Evolutionary conservation across 2,329 filamentous ascomycete genomes (phyloP).

Genomic region (Emericellopsis cladophorae): DNA sequence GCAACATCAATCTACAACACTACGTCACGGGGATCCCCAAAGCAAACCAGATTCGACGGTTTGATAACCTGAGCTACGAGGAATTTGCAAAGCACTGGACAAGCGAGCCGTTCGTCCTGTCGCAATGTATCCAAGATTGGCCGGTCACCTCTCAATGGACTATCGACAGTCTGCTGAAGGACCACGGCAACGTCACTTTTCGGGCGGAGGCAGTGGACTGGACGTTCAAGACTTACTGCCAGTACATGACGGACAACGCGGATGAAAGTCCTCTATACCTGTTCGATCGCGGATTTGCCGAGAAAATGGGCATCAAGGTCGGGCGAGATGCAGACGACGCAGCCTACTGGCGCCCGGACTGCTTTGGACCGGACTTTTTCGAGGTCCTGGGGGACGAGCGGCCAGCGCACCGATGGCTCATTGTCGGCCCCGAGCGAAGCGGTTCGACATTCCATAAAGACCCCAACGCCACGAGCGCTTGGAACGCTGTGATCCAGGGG

Average conservation of each 20-base stretch:
- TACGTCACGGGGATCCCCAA: constrained; percentile 61
- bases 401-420: constrained; percentile 85
- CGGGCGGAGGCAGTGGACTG: constrained; percentile 91
- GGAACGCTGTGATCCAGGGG: constrained; percentile 86
- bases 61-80: constrained; percentile 54
- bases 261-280: constrained; percentile 90
- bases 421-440: constrained; percentile 74
- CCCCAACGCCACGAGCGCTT: constrained; percentile 63
- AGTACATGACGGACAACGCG: constrained; percentile 66
- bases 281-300: constrained; percentile 76
- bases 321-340: constrained; percentile 31
- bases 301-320: constrained; percentile 68
- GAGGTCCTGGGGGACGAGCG: constrained; percentile 63
- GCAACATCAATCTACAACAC: constrained; percentile 54
- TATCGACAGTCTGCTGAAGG: constrained; percentile 49
- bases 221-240: constrained; percentile 66
- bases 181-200: constrained; percentile 58
- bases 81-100: constrained; percentile 71
- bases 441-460: constrained; percentile 93
- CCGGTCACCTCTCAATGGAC: constrained; percentile 66
- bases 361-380: constrained; percentile 82
- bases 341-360: constrained; percentile 68
- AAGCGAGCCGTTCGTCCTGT: constrained; percentile 75
- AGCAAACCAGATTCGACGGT: constrained; percentile 58
- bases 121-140: constrained; percentile 70